These are phyloP conservation scores for Fusarium napiforme DNA, from an alignment of 2,329 filamentous ascomycete genomes.

Conservation along the genomic window DNA sequence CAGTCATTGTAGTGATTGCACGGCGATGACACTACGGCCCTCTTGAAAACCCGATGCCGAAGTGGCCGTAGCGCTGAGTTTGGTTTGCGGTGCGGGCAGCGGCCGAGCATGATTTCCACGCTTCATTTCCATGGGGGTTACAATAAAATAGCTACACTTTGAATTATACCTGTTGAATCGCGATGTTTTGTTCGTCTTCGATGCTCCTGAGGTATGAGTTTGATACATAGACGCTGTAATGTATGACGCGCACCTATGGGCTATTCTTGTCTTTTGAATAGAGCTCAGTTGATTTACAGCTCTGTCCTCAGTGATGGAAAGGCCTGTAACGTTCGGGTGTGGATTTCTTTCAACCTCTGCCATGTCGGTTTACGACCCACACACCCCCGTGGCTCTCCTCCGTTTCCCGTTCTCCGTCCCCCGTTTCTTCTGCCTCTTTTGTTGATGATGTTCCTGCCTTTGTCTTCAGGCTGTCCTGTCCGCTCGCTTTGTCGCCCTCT, in stretches of 20 bases:
- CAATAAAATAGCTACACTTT: background rate
- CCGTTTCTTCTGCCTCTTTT: constrained; percentile 29
- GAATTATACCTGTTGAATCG: too few relatives aligned
- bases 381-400: constrained; percentile 36
- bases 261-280: background rate
- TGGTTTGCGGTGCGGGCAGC: constrained; percentile 16
- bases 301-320: background rate
- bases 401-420: constrained; percentile 36
- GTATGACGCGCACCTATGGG: background rate
- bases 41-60: constrained; percentile 28
- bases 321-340: background rate
- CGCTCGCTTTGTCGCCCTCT: constrained; percentile 22
- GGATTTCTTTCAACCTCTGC: constrained; percentile 6
- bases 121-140: background rate
- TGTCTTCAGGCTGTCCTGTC: constrained; percentile 33
- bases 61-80: constrained; percentile 25
- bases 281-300: background rate
- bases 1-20: background rate
- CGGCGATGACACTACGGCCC: constrained; percentile 10
- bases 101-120: constrained; percentile 11
- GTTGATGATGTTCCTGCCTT: constrained; percentile 28
- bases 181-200: background rate
- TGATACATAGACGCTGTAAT: background rate
- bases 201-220: background rate
- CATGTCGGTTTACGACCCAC: constrained; percentile 35